Conservation (phyloP, 1,139 yeast genomes). For the Scheffersomyces illinoinensis region DNA sequence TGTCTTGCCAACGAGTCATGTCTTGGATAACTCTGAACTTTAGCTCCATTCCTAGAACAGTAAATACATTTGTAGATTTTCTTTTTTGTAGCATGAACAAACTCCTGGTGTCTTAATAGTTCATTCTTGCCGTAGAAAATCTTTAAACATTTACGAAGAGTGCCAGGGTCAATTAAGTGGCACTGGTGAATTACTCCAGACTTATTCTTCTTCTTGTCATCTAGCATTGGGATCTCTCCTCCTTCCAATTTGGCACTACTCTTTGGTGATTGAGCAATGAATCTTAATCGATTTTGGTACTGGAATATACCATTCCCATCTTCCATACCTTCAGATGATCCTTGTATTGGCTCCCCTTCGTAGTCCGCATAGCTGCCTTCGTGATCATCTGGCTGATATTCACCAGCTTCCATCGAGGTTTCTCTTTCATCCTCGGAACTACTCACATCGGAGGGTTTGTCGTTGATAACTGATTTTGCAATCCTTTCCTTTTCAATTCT, state of each 20-base stretch:
- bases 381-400: conserved; percentile 3
- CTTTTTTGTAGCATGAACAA: conserved; percentile 50
- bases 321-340: conserved; percentile 1
- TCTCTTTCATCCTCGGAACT: conserved; percentile 13
- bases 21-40: conserved; percentile 46
- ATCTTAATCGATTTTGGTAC: conserved; percentile 10
- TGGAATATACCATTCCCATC: conserved; percentile 1
- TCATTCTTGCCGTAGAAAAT: conserved; percentile 50
- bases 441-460: conserved; percentile 16
- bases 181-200: conserved; percentile 45
- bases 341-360: conserved; percentile 3
- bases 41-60: conserved; percentile 38
- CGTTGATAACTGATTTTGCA: conserved; percentile 6
- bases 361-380: conserved; percentile 3
- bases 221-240: conserved; percentile 7
- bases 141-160: conserved; percentile 36
- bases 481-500: not conserved
- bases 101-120: conserved; percentile 47
- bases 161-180: conserved; percentile 36
- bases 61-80: conserved; percentile 46
- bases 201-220: conserved; percentile 22
- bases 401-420: conserved; percentile 1
- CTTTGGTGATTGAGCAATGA: conserved; percentile 10
- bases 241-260: conserved; percentile 2
- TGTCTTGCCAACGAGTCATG: conserved; percentile 51